Conservation (phyloP, 768 basidiomycete species). For the Trametes sanguinea region DNA sequence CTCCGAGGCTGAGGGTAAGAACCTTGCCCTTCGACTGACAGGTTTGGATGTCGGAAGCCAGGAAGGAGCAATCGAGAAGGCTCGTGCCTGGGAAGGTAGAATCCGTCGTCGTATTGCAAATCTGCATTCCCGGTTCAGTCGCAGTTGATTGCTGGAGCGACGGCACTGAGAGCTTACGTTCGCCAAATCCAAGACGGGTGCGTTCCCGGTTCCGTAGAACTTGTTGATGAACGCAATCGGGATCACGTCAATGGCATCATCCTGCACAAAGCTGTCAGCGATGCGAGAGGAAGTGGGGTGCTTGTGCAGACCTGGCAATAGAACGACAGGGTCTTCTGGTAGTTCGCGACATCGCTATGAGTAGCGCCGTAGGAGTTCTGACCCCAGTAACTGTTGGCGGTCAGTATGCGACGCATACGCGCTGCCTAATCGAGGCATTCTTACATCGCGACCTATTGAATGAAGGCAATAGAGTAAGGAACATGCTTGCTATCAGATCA, state of each 20-base stretch:
- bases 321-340: conserved; percentile 60
- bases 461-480: not conserved
- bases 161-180: conserved; percentile 45
- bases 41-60: conserved; percentile 45
- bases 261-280: conserved; percentile 37
- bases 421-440: conserved; percentile 21
- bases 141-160: not conserved
- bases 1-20: conserved; percentile 49
- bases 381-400: conserved; percentile 61
- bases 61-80: conserved; percentile 41
- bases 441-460: conserved; percentile 55
- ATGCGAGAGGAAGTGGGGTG: conserved; percentile 1
- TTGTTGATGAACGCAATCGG: conserved; percentile 69
- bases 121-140: conserved; percentile 31
- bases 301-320: conserved; percentile 54
- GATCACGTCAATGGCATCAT: conserved; percentile 67
- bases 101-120: conserved; percentile 43
- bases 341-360: conserved; percentile 51
- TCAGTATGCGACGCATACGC: conserved; percentile 10
- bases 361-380: conserved; percentile 74
- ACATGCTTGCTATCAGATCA: not conserved
- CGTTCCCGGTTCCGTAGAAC: conserved; percentile 63
- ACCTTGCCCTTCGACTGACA: conserved; percentile 50
- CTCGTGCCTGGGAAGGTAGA: conserved; percentile 44
- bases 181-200: conserved; percentile 67